Evolutionary conservation across 2,329 filamentous ascomycete species (phyloP).

Genomic region (Botrytis tulipae): DNA sequence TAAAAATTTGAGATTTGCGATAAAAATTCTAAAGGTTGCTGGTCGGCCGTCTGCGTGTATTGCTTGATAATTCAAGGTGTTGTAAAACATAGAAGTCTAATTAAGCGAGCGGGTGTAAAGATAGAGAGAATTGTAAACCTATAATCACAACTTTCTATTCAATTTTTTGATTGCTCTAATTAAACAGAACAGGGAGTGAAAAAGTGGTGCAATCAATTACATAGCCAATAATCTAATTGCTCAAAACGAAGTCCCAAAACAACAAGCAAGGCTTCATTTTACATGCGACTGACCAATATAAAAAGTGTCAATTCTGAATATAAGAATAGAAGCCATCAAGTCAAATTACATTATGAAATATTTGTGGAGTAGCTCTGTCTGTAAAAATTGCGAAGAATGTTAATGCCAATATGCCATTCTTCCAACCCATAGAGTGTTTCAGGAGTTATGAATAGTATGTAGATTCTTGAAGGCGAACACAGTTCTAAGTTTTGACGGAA

Average conservation of each 20-base stretch:
- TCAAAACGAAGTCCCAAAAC: neutral
- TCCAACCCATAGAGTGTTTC: neutral
- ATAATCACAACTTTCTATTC: neutral
- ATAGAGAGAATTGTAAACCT: neutral
- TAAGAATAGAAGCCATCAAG: neutral
- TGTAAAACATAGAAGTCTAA: neutral
- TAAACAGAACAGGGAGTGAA: neutral
- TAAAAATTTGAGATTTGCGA: neutral
- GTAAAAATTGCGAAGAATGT: neutral
- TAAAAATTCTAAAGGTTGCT: neutral
- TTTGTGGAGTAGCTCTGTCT: neutral
- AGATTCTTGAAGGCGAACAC: too few species aligned
- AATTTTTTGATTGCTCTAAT: fast-evolving
- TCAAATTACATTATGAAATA: neutral
- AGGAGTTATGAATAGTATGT: neutral
- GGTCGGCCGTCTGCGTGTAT: neutral
- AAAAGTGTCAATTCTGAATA: neutral
- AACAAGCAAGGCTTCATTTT: neutral
- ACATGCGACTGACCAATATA: neutral
- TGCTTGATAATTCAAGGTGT: neutral
- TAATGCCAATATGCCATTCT: neutral
- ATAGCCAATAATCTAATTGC: neutral
- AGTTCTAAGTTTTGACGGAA: neutral
- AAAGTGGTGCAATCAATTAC: neutral
- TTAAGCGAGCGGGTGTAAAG: neutral